Conservation (phyloP, 2,329 filamentous ascomycete genomes). For the Colletotrichum sublineola region DNA sequence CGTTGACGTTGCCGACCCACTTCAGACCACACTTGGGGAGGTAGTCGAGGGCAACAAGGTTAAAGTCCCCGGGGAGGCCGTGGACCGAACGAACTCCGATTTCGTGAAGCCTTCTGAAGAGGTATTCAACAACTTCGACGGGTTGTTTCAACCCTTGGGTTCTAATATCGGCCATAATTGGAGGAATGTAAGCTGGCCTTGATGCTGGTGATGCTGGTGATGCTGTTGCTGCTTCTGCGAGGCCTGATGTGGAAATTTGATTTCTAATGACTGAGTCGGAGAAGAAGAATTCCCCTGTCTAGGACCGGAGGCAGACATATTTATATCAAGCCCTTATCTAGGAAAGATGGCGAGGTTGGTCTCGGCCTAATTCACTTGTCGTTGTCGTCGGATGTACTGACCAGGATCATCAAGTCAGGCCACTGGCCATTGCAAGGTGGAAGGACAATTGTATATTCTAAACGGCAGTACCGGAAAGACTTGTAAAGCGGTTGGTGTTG, state of each 20-base stretch:
- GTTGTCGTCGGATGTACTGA: background rate
- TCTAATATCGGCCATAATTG: slow-evolving; percentile 54
- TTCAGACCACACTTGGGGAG: slow-evolving; percentile 68
- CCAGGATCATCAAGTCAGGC: slow-evolving; percentile 28
- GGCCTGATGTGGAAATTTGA: background rate
- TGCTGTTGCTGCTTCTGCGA: background rate
- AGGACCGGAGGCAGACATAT: background rate
- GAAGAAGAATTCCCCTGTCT: background rate
- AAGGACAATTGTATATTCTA: slow-evolving; percentile 4
- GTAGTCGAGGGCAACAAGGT: slow-evolving; percentile 77
- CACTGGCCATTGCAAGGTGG: slow-evolving; percentile 14
- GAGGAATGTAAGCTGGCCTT: background rate
- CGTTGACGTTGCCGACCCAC: slow-evolving; percentile 79
- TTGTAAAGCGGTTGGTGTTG: background rate
- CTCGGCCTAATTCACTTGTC: background rate
- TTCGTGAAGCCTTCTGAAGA: slow-evolving; percentile 74
- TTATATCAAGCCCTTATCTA: slow-evolving; percentile 24
- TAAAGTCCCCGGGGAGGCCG: slow-evolving; percentile 81
- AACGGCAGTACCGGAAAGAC: slow-evolving; percentile 6
- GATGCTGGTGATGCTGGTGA: background rate
- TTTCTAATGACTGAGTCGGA: background rate
- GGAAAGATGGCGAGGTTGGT: background rate
- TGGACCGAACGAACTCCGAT: slow-evolving; percentile 75
- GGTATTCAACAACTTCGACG: slow-evolving; percentile 75
- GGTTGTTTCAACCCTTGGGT: slow-evolving; percentile 61